Percentiles rank a stretch among this genome's conserved stretches.
phyloP scores from a whole-genome alignment of 805 yeast species.

The Pichia gijzeniarum region DNA sequence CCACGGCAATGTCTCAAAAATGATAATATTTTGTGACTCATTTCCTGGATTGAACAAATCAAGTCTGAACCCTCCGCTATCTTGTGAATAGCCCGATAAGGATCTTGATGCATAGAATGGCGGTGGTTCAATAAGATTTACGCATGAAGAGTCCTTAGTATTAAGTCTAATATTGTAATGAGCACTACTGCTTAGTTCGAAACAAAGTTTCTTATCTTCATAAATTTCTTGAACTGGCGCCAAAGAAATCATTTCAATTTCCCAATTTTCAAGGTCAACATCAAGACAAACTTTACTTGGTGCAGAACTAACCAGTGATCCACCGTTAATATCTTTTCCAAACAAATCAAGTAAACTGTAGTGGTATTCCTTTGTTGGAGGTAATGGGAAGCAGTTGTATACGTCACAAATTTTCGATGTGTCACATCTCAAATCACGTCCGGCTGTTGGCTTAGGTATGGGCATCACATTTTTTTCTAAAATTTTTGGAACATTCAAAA shows the following conservation, averaged over 20 bases:
- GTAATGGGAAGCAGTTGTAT: constrained; percentile 75
- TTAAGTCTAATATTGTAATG: constrained; percentile 34
- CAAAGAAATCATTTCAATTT: constrained; percentile 15
- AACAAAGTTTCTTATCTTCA: constrained; percentile 19
- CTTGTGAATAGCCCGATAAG: constrained; percentile 87
- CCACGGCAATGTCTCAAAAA: constrained; percentile 89
- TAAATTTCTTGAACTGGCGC: not conserved
- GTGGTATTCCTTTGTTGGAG: constrained; percentile 37
- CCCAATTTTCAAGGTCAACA: constrained; percentile 40
- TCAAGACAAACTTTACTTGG: constrained; percentile 41
- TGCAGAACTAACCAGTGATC: constrained; percentile 47
- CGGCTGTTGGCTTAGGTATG: constrained; percentile 74
- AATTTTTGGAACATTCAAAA: constrained; percentile 63
- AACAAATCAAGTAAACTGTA: constrained; percentile 62
- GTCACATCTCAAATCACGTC: constrained; percentile 72
- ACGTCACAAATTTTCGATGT: constrained; percentile 46
- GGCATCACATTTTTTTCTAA: constrained; percentile 59
- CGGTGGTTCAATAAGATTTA: constrained; percentile 38
- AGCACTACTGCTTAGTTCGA: constrained; percentile 18
- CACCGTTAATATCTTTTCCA: constrained; percentile 61
- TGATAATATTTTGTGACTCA: constrained; percentile 44
- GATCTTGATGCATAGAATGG: constrained; percentile 78
- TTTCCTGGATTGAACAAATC: constrained; percentile 63
- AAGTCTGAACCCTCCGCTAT: constrained; percentile 80
- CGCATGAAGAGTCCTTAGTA: constrained; percentile 40